Evolutionary conservation across 495 filamentous ascomycete genomes (phyloP).

Genomic region (Symbiotaphrina buchneri): DNA sequence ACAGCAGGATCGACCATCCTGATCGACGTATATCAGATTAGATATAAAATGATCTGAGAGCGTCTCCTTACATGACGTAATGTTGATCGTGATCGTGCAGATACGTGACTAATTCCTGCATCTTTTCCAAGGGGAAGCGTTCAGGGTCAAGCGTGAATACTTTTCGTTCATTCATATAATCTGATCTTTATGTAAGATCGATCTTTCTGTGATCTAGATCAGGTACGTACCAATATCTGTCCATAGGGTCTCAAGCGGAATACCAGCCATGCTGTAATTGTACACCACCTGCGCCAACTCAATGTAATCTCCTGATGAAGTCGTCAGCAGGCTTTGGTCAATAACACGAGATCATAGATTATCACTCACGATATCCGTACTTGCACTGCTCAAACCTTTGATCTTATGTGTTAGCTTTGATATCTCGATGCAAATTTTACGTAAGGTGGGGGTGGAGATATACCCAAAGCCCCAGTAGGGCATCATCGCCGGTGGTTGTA

Average conservation of each 20-base stretch:
- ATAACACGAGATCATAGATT: no score
- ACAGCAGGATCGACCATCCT: constrained; percentile 81
- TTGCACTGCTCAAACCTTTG: constrained; percentile 52
- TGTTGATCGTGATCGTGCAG: constrained; percentile 56
- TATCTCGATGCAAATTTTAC: constrained; percentile 1
- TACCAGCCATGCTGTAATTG: constrained; percentile 54
- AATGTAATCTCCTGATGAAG: no score
- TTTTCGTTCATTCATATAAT: constrained; percentile 46
- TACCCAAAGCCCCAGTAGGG: constrained; percentile 67
- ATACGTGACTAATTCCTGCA: constrained; percentile 46
- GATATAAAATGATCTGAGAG: no score
- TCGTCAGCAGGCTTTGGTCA: no score
- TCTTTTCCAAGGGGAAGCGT: constrained; percentile 40
- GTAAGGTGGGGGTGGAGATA: constrained; percentile 6
- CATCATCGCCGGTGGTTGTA: constrained; percentile 51
- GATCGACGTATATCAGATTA: no score
- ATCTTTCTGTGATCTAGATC: not conserved
- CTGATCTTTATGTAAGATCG: constrained; percentile 7
- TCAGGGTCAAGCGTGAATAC: constrained; percentile 59
- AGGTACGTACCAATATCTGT: constrained; percentile 35
- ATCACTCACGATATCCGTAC: constrained; percentile 61
- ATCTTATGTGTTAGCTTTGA: no score
- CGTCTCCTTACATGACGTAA: no score
- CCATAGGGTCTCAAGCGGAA: constrained; percentile 80
- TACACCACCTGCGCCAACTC: constrained; percentile 59